A percentile compares a stretch with the other conserved stretches of the same genome.
Conservation (phyloP, 106 monocot species). For the Agapanthus africanus region DNA sequence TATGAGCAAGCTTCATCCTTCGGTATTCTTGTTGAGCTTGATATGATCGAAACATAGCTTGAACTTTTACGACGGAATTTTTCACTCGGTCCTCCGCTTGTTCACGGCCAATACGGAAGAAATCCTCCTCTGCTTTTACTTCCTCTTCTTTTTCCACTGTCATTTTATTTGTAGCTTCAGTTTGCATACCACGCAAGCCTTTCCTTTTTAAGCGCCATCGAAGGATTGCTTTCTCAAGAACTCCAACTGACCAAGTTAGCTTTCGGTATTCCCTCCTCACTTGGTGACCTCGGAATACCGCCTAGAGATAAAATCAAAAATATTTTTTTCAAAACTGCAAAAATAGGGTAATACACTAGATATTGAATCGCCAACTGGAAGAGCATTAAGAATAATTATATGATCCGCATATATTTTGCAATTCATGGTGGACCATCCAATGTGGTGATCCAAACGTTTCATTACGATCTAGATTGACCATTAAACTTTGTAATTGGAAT, state of each 20-base stretch:
- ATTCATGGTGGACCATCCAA: neutral
- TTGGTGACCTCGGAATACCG: constrained; percentile 66
- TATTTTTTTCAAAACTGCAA: no score
- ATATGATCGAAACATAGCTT: constrained; percentile 96
- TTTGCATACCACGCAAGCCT: constrained; percentile 78
- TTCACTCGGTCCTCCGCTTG: constrained; percentile 86
- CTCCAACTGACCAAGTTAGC: constrained; percentile 87
- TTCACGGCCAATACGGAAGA: constrained; percentile 52
- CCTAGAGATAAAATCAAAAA: constrained; percentile 30
- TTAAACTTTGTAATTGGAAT: no score
- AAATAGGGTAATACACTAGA: neutral
- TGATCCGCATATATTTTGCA: neutral
- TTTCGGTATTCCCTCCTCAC: constrained; percentile 70
- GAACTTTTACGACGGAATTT: constrained; percentile 81
- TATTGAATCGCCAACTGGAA: neutral
- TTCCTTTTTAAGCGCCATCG: constrained; percentile 84
- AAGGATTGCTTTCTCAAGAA: constrained; percentile 88
- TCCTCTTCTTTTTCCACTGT: constrained; percentile 22
- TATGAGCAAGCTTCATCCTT: constrained; percentile 63
- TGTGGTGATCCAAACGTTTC: neutral
- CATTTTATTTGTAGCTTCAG: constrained; percentile 17
- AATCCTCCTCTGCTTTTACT: constrained; percentile 55
- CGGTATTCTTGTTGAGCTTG: constrained; percentile 84
- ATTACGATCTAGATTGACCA: neutral
- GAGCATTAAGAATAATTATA: neutral